Conservation (phyloP, 345 rosid genomes). For the Eucalyptus pauciflora region DNA sequence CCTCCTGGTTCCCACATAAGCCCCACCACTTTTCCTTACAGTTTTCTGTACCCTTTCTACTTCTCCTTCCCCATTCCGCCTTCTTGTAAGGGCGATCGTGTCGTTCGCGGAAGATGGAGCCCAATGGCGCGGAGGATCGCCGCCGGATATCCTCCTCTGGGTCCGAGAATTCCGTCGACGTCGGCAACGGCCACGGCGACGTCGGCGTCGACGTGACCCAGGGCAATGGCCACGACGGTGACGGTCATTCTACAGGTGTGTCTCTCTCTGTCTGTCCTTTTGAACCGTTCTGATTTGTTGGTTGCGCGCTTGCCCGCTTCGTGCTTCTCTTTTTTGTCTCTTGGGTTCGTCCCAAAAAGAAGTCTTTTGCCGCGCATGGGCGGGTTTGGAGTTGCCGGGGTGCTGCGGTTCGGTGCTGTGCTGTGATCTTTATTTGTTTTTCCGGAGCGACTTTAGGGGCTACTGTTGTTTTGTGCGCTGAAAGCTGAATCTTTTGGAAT, state of each 20-base stretch:
- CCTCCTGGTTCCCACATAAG: neutral
- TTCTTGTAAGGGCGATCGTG: neutral
- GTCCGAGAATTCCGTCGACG: conserved; percentile 1
- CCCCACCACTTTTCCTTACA: neutral
- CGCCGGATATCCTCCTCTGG: neutral
- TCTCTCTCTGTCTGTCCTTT: neutral
- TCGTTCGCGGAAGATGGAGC: neutral
- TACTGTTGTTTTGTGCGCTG: neutral
- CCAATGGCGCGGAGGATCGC: neutral
- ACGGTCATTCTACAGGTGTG: neutral
- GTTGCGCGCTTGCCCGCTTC: neutral
- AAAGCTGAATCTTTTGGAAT: neutral
- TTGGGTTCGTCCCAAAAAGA: neutral
- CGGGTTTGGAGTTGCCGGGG: neutral
- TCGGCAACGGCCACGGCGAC: neutral
- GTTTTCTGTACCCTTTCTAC: neutral
- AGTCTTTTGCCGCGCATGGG: neutral
- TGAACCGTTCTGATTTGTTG: neutral
- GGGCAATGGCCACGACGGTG: neutral
- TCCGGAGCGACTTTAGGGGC: neutral
- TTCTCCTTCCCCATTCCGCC: neutral
- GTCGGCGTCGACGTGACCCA: neutral
- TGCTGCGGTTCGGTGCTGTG: neutral
- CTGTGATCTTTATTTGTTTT: neutral
- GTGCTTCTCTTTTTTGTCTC: neutral